Conservation (phyloP, 176 grass and related monocot genomes). For the barley (Hordeum vulgare) region MorexV3_pseudomolecules_assembly NC_058518.1:306459009-306459508, state of each 20-base stretch:
- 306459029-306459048: constrained; percentile 5
- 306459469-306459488: not conserved
- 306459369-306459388: not conserved
- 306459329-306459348: not conserved
- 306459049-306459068: not conserved
- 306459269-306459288: constrained; percentile 50
- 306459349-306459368: not conserved
- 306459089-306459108: not conserved
- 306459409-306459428: not conserved
- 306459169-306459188: no score
- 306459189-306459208: not conserved
- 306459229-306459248: constrained; percentile 43
- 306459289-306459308: constrained; percentile 42
- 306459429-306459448: not conserved
- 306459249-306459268: constrained; percentile 63
- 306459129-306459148: constrained; percentile 10
- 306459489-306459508: not conserved
- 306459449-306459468: not conserved
- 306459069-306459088: not conserved
- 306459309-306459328: not conserved
- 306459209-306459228: not conserved
- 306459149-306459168: constrained; percentile 3
- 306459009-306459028: not conserved
- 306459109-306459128: constrained; percentile 8
- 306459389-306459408: not conserved